phyloP scores from a whole-genome alignment of 2,329 filamentous ascomycete species.

The Fusarium tricinctum region DNA sequence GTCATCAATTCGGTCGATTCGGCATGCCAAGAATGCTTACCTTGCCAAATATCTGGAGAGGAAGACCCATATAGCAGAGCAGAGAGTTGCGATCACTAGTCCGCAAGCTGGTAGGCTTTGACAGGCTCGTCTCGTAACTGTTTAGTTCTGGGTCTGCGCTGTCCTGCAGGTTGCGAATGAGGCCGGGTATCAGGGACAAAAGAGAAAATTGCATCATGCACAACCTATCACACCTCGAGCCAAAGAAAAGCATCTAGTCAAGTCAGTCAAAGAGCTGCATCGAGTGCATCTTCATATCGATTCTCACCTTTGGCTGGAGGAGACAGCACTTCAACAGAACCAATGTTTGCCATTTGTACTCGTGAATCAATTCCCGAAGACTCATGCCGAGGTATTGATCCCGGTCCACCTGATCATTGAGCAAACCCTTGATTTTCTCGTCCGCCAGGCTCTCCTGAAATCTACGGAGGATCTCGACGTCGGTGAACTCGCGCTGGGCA shows the following conservation, averaged over 20 bases:
- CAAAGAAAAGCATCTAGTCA: slow-evolving; percentile 94
- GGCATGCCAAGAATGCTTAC: slow-evolving; percentile 56
- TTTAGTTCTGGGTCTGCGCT: slow-evolving; percentile 95
- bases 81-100: slow-evolving; percentile 94
- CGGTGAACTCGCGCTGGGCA: slow-evolving; percentile 90
- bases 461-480: slow-evolving; percentile 88
- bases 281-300: background rate
- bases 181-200: slow-evolving; percentile 92
- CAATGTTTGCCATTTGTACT: slow-evolving; percentile 94
- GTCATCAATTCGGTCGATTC: background rate
- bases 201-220: slow-evolving; percentile 99
- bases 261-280: slow-evolving; percentile 10
- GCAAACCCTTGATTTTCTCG: slow-evolving; percentile 69
- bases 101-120: slow-evolving; percentile 84
- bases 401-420: slow-evolving; percentile 77
- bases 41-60: slow-evolving; percentile 95
- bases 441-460: slow-evolving; percentile 91
- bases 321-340: slow-evolving; percentile 94
- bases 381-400: slow-evolving; percentile 93
- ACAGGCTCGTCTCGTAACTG: slow-evolving; percentile 80
- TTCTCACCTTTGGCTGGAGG: slow-evolving; percentile 87
- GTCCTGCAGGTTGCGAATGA: slow-evolving; percentile 92
- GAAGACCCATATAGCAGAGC: slow-evolving; percentile 93
- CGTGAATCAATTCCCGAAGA: slow-evolving; percentile 89
- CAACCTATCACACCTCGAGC: slow-evolving; percentile 92